phyloP scores from a whole-genome alignment of 768 basidiomycete genomes.

The Termitomyces sp. region DNA sequence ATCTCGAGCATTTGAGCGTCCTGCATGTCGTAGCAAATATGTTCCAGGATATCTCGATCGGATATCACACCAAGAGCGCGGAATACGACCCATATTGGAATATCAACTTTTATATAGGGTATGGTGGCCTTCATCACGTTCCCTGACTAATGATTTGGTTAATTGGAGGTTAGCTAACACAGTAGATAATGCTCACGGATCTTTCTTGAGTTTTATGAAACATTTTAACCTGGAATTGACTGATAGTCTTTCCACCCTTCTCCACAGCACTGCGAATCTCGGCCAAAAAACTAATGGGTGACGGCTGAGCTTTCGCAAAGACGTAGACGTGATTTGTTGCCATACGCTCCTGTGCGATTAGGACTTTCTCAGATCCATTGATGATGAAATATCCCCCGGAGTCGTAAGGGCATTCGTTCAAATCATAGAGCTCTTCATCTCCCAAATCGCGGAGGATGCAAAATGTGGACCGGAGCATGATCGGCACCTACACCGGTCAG shows the following conservation, averaged over 20 bases:
- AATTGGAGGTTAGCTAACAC: not conserved
- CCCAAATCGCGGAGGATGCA: slow-evolving; percentile 82
- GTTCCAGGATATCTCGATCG: slow-evolving; percentile 95
- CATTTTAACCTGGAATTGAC: slow-evolving; percentile 97
- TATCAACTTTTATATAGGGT: slow-evolving; percentile 97
- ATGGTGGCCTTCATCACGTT: slow-evolving; percentile 97
- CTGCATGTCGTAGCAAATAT: slow-evolving; percentile 97
- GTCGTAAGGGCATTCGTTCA: slow-evolving; percentile 98
- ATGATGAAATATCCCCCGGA: slow-evolving; percentile 99
- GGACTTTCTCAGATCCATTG: slow-evolving; percentile 99
- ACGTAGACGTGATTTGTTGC: slow-evolving; percentile 99
- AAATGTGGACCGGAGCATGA: slow-evolving; percentile 95
- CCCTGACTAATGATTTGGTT: slow-evolving; percentile 51
- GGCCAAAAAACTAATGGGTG: slow-evolving; percentile 92
- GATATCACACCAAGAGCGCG: slow-evolving; percentile 96
- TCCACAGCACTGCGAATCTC: slow-evolving; percentile 98
- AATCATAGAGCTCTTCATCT: slow-evolving; percentile 79
- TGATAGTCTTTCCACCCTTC: slow-evolving; percentile 97
- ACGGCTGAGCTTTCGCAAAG: slow-evolving; percentile 96
- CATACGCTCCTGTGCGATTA: slow-evolving; percentile 99
- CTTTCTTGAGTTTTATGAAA: slow-evolving; percentile 88
- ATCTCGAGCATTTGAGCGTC: slow-evolving; percentile 96
- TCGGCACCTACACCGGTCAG: slow-evolving; percentile 67
- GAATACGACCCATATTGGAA: slow-evolving; percentile 99
- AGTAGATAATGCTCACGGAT: slow-evolving; percentile 52